These are phyloP conservation scores for Colletotrichum simmondsii DNA, from an alignment of 2,329 filamentous ascomycete genomes.

Conservation along the genomic window DNA sequence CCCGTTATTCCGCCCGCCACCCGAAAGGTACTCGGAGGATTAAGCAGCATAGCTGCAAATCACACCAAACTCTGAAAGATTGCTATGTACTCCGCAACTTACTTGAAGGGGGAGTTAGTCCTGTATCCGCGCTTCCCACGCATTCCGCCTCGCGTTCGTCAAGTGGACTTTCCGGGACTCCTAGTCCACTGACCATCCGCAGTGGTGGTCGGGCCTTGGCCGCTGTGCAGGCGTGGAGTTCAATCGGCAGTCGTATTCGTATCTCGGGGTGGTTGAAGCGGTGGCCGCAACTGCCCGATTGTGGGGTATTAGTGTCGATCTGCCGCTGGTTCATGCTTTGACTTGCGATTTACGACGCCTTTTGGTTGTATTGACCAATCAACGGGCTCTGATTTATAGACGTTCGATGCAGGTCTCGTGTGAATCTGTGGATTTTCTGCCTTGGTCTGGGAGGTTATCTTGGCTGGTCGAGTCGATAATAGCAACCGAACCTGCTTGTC, in stretches of 20 bases:
- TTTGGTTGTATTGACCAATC: not conserved
- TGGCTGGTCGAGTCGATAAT: not conserved
- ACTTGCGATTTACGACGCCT: slow-evolving; percentile 11
- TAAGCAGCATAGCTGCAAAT: not conserved
- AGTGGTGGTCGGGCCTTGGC: not conserved
- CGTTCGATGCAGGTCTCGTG: not conserved
- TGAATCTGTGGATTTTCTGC: not conserved
- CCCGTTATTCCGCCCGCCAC: not conserved
- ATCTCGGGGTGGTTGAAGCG: slow-evolving; percentile 3
- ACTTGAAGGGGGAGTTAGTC: no score
- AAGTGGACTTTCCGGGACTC: not conserved
- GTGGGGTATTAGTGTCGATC: not conserved
- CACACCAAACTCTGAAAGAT: no score
- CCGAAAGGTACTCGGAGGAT: not conserved
- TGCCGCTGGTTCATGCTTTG: slow-evolving; percentile 1
- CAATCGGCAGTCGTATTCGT: slow-evolving; percentile 15
- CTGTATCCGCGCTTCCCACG: not conserved
- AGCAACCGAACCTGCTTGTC: not conserved
- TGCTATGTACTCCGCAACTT: not conserved
- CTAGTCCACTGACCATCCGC: not conserved
- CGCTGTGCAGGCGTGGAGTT: no score
- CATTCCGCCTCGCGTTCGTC: not conserved
- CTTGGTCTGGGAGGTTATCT: not conserved
- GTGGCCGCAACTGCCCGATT: slow-evolving; percentile 2
- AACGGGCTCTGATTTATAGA: not conserved